Percentiles rank a stretch among this genome's conserved stretches.
These are phyloP conservation scores for Lactifluus hygrophoroides DNA, from an alignment of 768 basidiomycete genomes.

Conservation along the genomic window DNA sequence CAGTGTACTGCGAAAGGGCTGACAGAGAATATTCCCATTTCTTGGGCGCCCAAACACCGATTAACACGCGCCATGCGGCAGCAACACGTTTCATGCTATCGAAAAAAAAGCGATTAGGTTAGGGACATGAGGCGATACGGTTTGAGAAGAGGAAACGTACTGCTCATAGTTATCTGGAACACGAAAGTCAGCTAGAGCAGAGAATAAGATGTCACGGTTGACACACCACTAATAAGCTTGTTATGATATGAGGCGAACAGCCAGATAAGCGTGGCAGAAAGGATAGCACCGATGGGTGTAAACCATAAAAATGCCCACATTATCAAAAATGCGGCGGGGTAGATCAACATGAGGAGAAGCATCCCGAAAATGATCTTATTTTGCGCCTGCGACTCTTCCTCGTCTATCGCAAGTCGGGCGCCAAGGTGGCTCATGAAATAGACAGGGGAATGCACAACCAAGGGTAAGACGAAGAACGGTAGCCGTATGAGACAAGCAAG, in stretches of 20 bases:
- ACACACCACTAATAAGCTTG: conserved; percentile 74
- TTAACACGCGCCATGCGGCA: conserved; percentile 93
- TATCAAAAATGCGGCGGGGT: conserved; percentile 76
- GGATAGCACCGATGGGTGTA: conserved; percentile 60
- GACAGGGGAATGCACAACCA: conserved; percentile 75
- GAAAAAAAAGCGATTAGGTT: background rate
- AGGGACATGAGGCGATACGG: conserved; percentile 16
- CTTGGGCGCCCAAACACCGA: conserved; percentile 89
- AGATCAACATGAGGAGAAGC: conserved; percentile 65
- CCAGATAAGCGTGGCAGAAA: conserved; percentile 64
- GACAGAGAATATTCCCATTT: conserved; percentile 70
- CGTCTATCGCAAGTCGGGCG: conserved; percentile 65
- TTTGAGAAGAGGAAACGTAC: conserved; percentile 31
- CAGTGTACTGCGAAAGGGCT: conserved; percentile 68
- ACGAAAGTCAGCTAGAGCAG: background rate
- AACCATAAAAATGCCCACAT: conserved; percentile 81
- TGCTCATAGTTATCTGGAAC: conserved; percentile 63
- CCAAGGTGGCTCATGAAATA: conserved; percentile 77
- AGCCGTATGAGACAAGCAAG: conserved; percentile 60
- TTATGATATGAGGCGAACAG: conserved; percentile 81
- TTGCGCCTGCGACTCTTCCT: conserved; percentile 94
- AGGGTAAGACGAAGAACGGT: conserved; percentile 84
- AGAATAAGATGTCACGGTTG: conserved; percentile 5
- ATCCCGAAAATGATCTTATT: conserved; percentile 89
- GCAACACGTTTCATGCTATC: conserved; percentile 73